These are phyloP conservation scores for Malassezia nana DNA, from an alignment of 1,284 basidiomycete species.

Conservation along the genomic window DNA sequence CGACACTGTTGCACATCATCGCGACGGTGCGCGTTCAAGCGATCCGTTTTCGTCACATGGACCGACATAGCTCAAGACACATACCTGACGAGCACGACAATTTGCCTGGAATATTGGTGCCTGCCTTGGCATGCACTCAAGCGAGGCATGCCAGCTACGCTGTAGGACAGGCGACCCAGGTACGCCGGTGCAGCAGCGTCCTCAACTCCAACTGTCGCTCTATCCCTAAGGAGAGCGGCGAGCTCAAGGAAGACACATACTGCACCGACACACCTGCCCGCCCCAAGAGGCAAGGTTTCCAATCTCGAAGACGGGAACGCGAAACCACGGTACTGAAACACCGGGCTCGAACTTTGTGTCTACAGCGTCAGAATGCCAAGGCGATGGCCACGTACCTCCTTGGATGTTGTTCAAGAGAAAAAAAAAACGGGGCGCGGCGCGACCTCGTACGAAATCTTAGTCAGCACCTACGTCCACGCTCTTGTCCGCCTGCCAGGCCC, in stretches of 20 bases:
- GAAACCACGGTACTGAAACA: constrained; percentile 11
- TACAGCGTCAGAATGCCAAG: neutral
- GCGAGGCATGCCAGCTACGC: constrained; percentile 1
- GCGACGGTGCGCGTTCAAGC: neutral
- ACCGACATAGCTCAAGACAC: neutral
- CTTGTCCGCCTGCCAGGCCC: neutral
- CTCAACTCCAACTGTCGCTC: constrained; percentile 11
- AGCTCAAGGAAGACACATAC: neutral
- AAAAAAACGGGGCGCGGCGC: too few relatives aligned
- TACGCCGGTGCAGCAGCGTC: neutral
- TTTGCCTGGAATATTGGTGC: constrained; percentile 9
- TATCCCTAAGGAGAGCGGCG: constrained; percentile 18
- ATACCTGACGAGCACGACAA: neutral
- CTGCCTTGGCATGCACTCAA: constrained; percentile 4
- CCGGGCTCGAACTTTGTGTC: constrained; percentile 20
- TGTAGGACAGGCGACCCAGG: neutral
- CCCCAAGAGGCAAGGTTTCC: constrained; percentile 10
- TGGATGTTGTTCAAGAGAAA: constrained; percentile 20
- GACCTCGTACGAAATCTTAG: too few relatives aligned
- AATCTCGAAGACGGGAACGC: constrained; percentile 21
- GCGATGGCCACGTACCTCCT: constrained; percentile 10
- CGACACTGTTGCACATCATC: constrained; percentile 20
- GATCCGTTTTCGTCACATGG: neutral
- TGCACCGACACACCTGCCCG: constrained; percentile 3
- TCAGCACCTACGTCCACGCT: neutral